These are phyloP conservation scores for Amanita pallidorosea DNA, from an alignment of 768 basidiomycete genomes.

Conservation along the genomic window DNA sequence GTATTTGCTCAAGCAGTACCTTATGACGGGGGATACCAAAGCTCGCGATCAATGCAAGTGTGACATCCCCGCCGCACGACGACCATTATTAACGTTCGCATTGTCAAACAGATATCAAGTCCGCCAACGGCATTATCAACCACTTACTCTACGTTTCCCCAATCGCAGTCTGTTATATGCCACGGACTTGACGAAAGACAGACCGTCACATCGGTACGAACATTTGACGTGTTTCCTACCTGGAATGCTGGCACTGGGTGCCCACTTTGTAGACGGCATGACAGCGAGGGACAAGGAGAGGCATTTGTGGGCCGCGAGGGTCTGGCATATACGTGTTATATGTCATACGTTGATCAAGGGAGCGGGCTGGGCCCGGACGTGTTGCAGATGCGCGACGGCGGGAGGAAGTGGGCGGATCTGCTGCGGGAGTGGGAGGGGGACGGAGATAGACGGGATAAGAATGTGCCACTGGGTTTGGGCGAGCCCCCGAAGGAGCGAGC, in stretches of 20 bases:
- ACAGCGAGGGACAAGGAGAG: constrained; percentile 24
- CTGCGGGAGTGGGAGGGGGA: constrained; percentile 39
- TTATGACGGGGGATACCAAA: constrained; percentile 38
- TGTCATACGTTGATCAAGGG: constrained; percentile 55
- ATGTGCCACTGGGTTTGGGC: constrained; percentile 32
- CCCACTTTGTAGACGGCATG: constrained; percentile 28
- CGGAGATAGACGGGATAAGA: constrained; percentile 20
- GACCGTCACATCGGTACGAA: constrained; percentile 38
- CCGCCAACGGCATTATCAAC: constrained; percentile 41
- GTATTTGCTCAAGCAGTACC: constrained; percentile 57
- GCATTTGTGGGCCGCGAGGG: constrained; percentile 65
- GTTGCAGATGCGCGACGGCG: constrained; percentile 26
- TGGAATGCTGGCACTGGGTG: constrained; percentile 56
- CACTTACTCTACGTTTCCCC: constrained; percentile 47
- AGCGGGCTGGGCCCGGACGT: constrained; percentile 59
- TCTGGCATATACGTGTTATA: constrained; percentile 56
- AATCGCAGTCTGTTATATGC: constrained; percentile 52
- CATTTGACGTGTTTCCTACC: constrained; percentile 66
- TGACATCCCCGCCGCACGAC: background rate
- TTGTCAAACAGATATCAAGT: constrained; percentile 33
- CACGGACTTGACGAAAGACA: constrained; percentile 32
- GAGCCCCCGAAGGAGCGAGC: constrained; percentile 16
- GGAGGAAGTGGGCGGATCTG: constrained; percentile 32
- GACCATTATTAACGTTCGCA: background rate
- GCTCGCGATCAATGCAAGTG: constrained; percentile 42